A percentile compares a stretch with the other conserved stretches of the same genome.
These are phyloP conservation scores for Candida maris DNA, from an alignment of 805 yeast genomes.

Conservation along the genomic window DNA sequence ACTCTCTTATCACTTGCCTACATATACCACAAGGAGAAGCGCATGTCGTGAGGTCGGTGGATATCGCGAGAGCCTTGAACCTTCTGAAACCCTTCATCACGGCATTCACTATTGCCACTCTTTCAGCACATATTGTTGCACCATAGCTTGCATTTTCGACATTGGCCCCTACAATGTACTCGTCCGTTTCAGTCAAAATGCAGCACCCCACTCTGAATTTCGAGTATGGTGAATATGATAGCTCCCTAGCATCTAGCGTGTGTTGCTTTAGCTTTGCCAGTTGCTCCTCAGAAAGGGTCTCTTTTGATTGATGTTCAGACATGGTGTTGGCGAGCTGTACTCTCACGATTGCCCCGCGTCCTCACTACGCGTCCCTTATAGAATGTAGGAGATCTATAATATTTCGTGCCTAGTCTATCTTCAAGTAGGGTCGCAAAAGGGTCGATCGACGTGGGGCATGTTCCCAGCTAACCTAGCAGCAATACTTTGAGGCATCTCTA, in stretches of 20 bases:
- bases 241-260: conserved; percentile 22
- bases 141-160: conserved; percentile 92
- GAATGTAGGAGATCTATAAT: too few species aligned
- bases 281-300: neutral
- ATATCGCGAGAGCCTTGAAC: conserved; percentile 62
- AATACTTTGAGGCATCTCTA: too few species aligned
- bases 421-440: too few species aligned
- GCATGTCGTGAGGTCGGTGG: conserved; percentile 55
- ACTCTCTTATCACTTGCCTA: conserved; percentile 85
- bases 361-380: too few species aligned
- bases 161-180: conserved; percentile 69
- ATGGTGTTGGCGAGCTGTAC: too few species aligned
- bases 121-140: conserved; percentile 73
- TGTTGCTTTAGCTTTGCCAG: neutral
- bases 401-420: too few species aligned
- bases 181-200: conserved; percentile 49
- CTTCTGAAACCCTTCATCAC: conserved; percentile 38
- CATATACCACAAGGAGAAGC: conserved; percentile 94
- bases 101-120: conserved; percentile 60
- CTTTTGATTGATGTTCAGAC: neutral
- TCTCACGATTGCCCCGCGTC: too few species aligned
- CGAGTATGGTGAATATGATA: conserved; percentile 69
- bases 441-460: too few species aligned
- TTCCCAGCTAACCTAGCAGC: too few species aligned
- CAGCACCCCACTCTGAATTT: conserved; percentile 83